Conservation (phyloP, 768 basidiomycete species). For the Leccinum rimulosum region DNA sequence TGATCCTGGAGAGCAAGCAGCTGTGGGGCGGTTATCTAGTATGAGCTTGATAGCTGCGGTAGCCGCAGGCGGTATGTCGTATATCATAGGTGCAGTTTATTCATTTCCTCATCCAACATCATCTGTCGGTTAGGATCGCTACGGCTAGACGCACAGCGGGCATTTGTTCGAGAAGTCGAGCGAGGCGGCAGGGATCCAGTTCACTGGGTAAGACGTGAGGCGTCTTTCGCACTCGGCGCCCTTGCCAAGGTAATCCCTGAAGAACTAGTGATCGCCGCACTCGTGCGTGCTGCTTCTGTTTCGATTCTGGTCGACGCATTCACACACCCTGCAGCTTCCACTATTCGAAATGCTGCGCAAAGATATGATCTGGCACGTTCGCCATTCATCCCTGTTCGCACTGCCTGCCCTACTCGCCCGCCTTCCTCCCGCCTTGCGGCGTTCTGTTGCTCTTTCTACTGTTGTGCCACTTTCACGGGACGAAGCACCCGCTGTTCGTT, state of each 20-base stretch:
- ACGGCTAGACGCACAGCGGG: constrained; percentile 51
- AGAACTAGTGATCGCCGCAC: constrained; percentile 60
- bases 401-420: constrained; percentile 77
- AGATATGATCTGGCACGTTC: constrained; percentile 79
- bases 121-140: constrained; percentile 44
- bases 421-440: constrained; percentile 55
- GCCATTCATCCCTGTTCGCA: constrained; percentile 83
- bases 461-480: constrained; percentile 63
- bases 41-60: constrained; percentile 93
- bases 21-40: constrained; percentile 82
- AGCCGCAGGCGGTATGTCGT: constrained; percentile 65
- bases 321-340: constrained; percentile 56
- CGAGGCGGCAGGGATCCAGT: constrained; percentile 62
- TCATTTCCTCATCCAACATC: constrained; percentile 3
- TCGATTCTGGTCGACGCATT: not conserved
- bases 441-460: constrained; percentile 62
- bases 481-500: constrained; percentile 63
- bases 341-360: constrained; percentile 67
- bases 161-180: constrained; percentile 74
- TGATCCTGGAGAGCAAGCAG: constrained; percentile 63
- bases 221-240: constrained; percentile 83
- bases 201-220: constrained; percentile 82
- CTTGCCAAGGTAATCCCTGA: constrained; percentile 84
- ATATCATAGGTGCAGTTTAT: constrained; percentile 6
- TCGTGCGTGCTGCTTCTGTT: constrained; percentile 44